Evolutionary conservation across 495 filamentous ascomycete species (phyloP).

Genomic region (Penicillium ochrochloron): DNA sequence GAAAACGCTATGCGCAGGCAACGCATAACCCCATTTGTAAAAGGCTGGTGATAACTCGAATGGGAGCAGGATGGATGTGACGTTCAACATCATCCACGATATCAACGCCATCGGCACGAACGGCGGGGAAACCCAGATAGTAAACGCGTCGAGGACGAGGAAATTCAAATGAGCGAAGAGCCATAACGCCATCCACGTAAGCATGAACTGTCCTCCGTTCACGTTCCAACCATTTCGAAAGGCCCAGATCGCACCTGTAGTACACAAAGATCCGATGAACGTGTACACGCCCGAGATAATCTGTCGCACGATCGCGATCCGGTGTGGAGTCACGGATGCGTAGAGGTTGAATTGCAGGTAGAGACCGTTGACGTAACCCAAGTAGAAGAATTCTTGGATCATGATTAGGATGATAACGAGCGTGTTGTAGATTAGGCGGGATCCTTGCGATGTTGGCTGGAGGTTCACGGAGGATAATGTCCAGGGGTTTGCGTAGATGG

Average conservation of each 20-base stretch:
- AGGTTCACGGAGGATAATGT: conserved; percentile 43
- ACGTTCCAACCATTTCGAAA: conserved; percentile 54
- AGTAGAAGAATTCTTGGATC: conserved; percentile 61
- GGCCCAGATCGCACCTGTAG: conserved; percentile 54
- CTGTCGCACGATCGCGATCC: conserved; percentile 48
- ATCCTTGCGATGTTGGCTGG: conserved; percentile 53
- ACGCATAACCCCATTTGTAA: conserved; percentile 49
- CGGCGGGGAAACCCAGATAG: conserved; percentile 45
- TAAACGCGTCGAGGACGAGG: conserved; percentile 51
- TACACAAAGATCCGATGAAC: conserved; percentile 49
- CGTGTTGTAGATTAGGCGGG: conserved; percentile 56
- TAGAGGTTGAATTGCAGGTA: conserved; percentile 51
- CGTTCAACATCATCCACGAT: conserved; percentile 53
- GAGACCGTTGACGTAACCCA: conserved; percentile 48
- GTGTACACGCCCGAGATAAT: conserved; percentile 48
- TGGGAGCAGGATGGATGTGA: conserved; percentile 51
- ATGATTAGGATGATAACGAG: conserved; percentile 52
- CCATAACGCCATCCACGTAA: conserved; percentile 56
- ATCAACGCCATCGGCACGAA: conserved; percentile 54
- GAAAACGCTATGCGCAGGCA: conserved; percentile 54
- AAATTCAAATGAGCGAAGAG: conserved; percentile 58
- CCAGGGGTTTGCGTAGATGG: conserved; percentile 50
- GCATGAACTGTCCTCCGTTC: conserved; percentile 48
- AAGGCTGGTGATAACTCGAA: conserved; percentile 53
- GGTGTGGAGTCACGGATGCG: conserved; percentile 35